Evolutionary conservation across 2,329 filamentous ascomycete species (phyloP), one percentile per base, ranked within the genome.

Genomic region (Fonsecaea multimorphosa): DNA sequence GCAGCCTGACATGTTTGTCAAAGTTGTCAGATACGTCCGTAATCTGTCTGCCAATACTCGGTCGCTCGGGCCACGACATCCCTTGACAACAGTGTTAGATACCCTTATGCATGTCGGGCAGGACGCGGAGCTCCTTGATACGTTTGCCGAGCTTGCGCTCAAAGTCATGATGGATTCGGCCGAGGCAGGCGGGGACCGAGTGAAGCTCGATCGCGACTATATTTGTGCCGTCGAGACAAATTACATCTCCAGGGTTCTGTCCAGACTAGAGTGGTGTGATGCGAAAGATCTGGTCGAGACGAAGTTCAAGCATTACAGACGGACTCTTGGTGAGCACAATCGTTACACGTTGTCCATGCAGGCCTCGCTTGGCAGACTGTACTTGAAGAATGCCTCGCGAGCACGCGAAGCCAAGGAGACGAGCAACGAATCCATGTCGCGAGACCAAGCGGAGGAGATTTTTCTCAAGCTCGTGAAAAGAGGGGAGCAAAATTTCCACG

Each of bases 141-240:
- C n/a, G 6, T 34, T 32, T 34, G 29, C 52, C 29, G 52, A 55
- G 24, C 11, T 55, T 9, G 52, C 52, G 52, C 34, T 32, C 19
- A 31, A 55, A 12, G 29, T 55, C 52, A 55, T 55, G 52, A 22
- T 55, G 29, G 52, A 55, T 55, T 19, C 6, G n/a, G 52, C 22
- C 7, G 22, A 14, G 8, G 29, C 16, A 34, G 29, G 22, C 29
- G 11, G 22, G 22, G 29, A 55, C 24, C 51, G 32, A 11, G 52
- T 55, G 29, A 55, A 55, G 51, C 51, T 54, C 22, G 52, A 55
- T 22, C 52, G 52, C 52, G 29, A 34, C 11, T 54, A 54, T 19
- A 54, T 32, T 12, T 54, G n/a, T 6, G 16, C 27, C 51, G 27
- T 31, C 2, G 51, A 54, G 27, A 32, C 27, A 54, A 31, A 31